Base-by-base conservation (phyloP, 441 rosid genomes). In the Rhodomyrtus psidioides region DNA sequence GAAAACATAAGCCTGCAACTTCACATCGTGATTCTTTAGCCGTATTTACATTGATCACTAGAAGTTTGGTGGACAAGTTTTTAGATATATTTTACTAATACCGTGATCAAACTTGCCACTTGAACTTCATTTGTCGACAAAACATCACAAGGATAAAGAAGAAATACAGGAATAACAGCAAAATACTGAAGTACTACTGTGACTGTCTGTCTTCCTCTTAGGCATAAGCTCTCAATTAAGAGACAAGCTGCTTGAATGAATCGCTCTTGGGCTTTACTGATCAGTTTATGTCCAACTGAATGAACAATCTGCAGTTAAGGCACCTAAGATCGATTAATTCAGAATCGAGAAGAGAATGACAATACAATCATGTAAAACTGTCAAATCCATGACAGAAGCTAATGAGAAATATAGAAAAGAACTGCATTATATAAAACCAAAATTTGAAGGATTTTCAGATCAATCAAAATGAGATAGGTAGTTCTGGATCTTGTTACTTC, bases 241-340 rank as follows among this genome's bases (percentile, higher is more conserved):
- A 84, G 42, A 30, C 85, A 53, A 55, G 55, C 83, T 81, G 88
- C 88, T 85, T 59, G 16, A 82, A 49, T 56, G 83, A 65, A 44
- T 53, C 62, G 83, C 82, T 49, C 53, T 27, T 21, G 6, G 49
- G 17, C 84, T 58, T 62, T 16, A 55, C 81, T 62, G 51, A 83
- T 92, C 91, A 92, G 44, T 79, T 91, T 76, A 92, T 86, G 89
- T 90, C 87, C 87, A 92, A 42, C 54, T 87, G 92, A 75, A 89
- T 87, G 90, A 91, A 90, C 91, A 90, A 87, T 84, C 95, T 93
- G 91, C 46, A 83, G 75, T 82, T n/a, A 84, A 58, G 34, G 88
- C 49, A 86, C 9, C 60, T 58, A 56, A 27, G 54, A 70, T 46
- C 15, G 12, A 76, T 84, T 60, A 84, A 83, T 55, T 81, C 39